Percentiles rank a stretch among this genome's conserved stretches.
Evolutionary conservation across 2,329 filamentous ascomycete species (phyloP).

Genomic region (Fusarium nelsonii): DNA sequence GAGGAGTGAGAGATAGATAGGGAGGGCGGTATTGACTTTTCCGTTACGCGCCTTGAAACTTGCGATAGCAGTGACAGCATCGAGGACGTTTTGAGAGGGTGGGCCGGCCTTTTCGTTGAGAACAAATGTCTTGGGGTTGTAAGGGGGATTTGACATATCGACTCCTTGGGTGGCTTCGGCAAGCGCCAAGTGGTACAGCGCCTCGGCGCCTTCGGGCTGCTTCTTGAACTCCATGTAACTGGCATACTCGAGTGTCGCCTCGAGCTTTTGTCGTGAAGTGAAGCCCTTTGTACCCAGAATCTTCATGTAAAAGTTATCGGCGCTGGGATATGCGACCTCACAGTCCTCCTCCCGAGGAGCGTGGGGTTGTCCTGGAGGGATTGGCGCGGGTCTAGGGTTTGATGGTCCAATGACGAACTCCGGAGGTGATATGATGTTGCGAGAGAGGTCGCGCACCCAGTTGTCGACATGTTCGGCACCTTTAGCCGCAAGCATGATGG

Average conservation of each 20-base stretch:
- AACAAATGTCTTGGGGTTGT: constrained; percentile 73
- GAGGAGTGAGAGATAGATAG: constrained; percentile 87
- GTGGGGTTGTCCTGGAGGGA: constrained; percentile 71
- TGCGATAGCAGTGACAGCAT: constrained; percentile 80
- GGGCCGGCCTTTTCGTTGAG: constrained; percentile 69
- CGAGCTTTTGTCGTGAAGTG: constrained; percentile 79
- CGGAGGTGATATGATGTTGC: constrained; percentile 75
- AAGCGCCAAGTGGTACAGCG: constrained; percentile 81
- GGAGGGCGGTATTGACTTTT: constrained; percentile 76
- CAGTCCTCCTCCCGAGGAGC: constrained; percentile 82
- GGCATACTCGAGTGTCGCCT: constrained; percentile 85
- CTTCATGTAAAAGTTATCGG: constrained; percentile 84
- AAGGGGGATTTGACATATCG: constrained; percentile 54
- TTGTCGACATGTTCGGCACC: constrained; percentile 86
- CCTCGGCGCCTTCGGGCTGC: constrained; percentile 71
- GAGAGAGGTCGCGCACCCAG: constrained; percentile 77
- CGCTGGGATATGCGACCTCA: constrained; percentile 73
- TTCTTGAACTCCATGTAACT: constrained; percentile 87
- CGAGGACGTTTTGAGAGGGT: constrained; percentile 80
- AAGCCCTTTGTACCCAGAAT: constrained; percentile 86
- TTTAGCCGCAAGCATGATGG: constrained; percentile 80
- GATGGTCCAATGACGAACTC: constrained; percentile 84
- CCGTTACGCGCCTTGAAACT: constrained; percentile 80
- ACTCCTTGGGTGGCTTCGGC: constrained; percentile 75
- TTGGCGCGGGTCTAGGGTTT: constrained; percentile 82